Evolutionary conservation across 2,329 filamentous ascomycete genomes (phyloP).

Genomic region (Emmonsiellopsis sp.): DNA sequence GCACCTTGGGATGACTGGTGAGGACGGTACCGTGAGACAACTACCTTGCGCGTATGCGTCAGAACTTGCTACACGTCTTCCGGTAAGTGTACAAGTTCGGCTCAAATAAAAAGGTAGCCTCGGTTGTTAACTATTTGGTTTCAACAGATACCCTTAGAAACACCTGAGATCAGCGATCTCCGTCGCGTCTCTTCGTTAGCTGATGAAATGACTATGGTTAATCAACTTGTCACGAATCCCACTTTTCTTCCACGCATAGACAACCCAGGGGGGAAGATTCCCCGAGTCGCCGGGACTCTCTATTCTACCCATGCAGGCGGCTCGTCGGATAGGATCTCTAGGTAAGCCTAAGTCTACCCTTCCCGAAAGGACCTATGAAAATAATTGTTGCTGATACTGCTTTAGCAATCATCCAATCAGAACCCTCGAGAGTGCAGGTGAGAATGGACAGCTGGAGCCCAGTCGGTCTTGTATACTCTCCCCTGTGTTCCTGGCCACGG

Average conservation of each 20-base stretch:
- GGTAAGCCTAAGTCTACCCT: background rate
- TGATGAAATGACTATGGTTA: background rate
- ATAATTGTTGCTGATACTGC: background rate
- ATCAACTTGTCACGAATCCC: background rate
- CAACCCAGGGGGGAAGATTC: background rate
- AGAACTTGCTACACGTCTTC: conserved; percentile 7
- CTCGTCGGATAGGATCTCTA: background rate
- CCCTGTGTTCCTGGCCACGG: background rate
- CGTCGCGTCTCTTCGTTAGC: background rate
- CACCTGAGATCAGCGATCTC: background rate
- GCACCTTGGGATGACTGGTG: conserved; percentile 5
- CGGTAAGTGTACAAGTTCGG: conserved; percentile 1
- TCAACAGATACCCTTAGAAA: background rate
- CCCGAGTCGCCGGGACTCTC: background rate
- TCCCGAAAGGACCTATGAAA: background rate
- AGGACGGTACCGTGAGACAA: conserved; percentile 5
- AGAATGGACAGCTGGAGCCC: background rate
- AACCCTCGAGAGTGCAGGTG: background rate
- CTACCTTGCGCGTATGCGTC: conserved; percentile 3
- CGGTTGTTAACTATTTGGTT: background rate
- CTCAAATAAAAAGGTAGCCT: background rate
- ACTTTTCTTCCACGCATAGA: background rate
- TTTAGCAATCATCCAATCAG: background rate
- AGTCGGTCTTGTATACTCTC: background rate
- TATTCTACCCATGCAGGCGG: background rate